A percentile compares a stretch with the other conserved stretches of the same genome.
phyloP scores from a whole-genome alignment of 108 stramenopile species.

The Poteriospumella lacustris region DNA sequence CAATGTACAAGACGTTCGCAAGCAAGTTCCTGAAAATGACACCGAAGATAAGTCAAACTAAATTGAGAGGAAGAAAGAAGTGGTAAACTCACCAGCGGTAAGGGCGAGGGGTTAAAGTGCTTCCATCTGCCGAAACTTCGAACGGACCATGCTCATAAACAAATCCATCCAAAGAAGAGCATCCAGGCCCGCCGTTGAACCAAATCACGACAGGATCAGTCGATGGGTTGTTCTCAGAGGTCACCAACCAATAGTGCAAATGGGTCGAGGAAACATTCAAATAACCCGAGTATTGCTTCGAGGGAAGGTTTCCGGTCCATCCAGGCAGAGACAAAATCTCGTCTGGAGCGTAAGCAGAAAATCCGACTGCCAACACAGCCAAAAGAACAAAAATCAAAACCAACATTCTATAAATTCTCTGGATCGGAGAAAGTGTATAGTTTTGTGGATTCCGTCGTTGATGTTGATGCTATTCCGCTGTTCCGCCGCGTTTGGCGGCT shows the following conservation, averaged over 20 bases:
- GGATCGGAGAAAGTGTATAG: no score
- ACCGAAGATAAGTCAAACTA: not conserved
- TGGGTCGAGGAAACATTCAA: constrained; percentile 30
- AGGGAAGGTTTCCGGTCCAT: constrained; percentile 31
- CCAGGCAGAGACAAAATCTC: constrained; percentile 30
- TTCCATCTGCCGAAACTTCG: not conserved
- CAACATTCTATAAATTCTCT: no score
- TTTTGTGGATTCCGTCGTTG: no score
- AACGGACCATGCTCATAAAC: constrained; percentile 53
- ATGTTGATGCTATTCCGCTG: no score
- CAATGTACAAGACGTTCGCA: constrained; percentile 65
- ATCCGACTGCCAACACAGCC: not conserved
- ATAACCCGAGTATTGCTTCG: constrained; percentile 42
- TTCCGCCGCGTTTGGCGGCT: no score
- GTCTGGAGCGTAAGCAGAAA: constrained; percentile 5
- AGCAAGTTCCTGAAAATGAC: constrained; percentile 59
- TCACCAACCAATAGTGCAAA: constrained; percentile 39
- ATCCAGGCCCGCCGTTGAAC: constrained; percentile 47
- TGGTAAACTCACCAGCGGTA: constrained; percentile 19
- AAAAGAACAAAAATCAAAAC: not conserved
- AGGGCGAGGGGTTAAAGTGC: not conserved
- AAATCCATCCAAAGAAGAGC: constrained; percentile 46
- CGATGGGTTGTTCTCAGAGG: not conserved
- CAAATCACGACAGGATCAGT: constrained; percentile 34
- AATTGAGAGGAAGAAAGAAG: not conserved